phyloP scores from a whole-genome alignment of 1,284 basidiomycete genomes.

The Laetiporus sulphureus region DNA sequence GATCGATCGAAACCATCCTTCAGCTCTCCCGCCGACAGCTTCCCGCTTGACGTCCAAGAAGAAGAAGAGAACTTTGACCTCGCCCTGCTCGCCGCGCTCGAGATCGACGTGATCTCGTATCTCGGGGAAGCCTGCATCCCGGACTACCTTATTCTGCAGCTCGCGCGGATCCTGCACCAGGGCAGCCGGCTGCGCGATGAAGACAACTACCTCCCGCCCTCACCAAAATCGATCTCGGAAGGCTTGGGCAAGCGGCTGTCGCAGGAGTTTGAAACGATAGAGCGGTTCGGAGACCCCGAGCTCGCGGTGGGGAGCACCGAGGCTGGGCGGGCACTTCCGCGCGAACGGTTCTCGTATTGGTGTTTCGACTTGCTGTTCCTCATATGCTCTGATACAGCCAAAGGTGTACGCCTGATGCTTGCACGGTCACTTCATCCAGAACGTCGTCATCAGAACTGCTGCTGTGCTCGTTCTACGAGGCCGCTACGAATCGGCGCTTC shows the following conservation, averaged over 20 bases:
- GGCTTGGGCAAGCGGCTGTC: conserved; percentile 9
- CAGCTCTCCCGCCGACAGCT: conserved; percentile 47
- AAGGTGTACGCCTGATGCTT: too few relatives aligned
- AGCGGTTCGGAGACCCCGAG: conserved; percentile 28
- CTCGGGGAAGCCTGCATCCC: conserved; percentile 68
- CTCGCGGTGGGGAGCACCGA: conserved; percentile 56
- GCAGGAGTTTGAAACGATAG: conserved; percentile 32
- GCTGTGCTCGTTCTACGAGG: too few relatives aligned
- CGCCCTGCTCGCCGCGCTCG: conserved; percentile 70
- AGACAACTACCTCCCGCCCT: conserved; percentile 19
- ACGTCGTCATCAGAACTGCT: too few relatives aligned
- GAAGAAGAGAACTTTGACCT: conserved; percentile 88
- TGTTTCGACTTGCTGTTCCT: conserved; percentile 87
- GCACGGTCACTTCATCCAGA: too few relatives aligned
- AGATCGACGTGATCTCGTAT: conserved; percentile 73
- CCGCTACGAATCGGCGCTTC: too few relatives aligned
- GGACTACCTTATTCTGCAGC: conserved; percentile 61
- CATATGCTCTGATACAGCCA: conserved; percentile 59
- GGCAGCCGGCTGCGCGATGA: conserved; percentile 68
- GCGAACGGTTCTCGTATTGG: conserved; percentile 91
- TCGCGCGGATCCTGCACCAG: conserved; percentile 70
- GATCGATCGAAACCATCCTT: too few relatives aligned
- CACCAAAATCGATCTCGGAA: conserved; percentile 14
- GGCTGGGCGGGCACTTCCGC: conserved; percentile 46
- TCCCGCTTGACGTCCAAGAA: conserved; percentile 60